phyloP scores from a whole-genome alignment of 2,329 filamentous ascomycete species.

The Coniochaeta prunicola region DNA sequence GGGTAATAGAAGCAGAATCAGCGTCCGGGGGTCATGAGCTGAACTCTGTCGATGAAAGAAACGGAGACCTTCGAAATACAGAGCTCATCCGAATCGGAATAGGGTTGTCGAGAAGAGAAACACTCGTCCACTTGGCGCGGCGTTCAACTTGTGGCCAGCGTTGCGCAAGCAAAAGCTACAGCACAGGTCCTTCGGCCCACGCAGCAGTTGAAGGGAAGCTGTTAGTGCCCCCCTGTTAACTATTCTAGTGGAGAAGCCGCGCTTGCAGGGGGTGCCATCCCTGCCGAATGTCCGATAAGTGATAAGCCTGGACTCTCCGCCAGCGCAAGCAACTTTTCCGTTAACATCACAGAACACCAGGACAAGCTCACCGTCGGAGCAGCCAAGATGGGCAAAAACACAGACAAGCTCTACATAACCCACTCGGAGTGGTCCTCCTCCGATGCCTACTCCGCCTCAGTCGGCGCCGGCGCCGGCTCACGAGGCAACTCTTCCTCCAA shows the following conservation, averaged over 20 bases:
- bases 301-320: not conserved
- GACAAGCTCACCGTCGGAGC: not conserved
- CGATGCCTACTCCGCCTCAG: constrained; percentile 79
- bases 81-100: not conserved
- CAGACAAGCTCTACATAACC: constrained; percentile 67
- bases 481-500: constrained; percentile 42
- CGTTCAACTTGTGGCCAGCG: not conserved
- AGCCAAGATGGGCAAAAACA: constrained; percentile 40
- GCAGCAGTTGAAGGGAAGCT: not conserved
- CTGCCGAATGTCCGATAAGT: constrained; percentile 1
- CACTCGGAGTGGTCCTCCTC: constrained; percentile 96
- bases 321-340: not conserved
- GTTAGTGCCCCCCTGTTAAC: not conserved
- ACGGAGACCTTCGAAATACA: not conserved
- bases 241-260: not conserved
- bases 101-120: not conserved
- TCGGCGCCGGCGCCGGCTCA: constrained; percentile 60
- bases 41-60: not conserved
- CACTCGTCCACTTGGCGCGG: not conserved
- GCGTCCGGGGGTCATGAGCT: not conserved
- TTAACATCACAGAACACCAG: not conserved
- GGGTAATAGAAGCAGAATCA: not conserved
- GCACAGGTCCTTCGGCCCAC: not conserved
- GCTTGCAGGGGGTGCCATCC: not conserved
- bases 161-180: not conserved